phyloP scores from a whole-genome alignment of 345 rosid species.

The Acer yangbiense region DNA sequence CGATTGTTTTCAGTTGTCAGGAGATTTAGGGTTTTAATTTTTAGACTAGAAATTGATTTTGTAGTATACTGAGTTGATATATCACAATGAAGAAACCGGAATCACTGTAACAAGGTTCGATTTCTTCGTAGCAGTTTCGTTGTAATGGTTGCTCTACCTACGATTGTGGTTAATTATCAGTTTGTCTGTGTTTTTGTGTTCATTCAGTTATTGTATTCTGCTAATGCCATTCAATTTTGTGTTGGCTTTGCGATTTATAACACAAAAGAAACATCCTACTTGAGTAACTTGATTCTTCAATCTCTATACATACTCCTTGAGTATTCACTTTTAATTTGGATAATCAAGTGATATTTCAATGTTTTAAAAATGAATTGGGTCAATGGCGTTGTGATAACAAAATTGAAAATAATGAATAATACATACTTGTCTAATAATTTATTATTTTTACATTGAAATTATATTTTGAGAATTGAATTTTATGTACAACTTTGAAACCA shows the following conservation, averaged over 20 bases:
- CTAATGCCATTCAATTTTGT: background rate
- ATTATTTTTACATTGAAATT: too few relatives aligned
- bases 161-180: background rate
- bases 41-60: background rate
- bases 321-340: too few relatives aligned
- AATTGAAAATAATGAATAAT: too few relatives aligned
- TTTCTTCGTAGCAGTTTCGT: background rate
- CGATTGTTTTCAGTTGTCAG: background rate
- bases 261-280: too few relatives aligned
- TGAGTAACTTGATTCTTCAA: background rate
- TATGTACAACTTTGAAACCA: too few relatives aligned
- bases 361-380: too few relatives aligned
- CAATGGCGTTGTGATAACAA: too few relatives aligned
- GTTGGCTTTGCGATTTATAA: background rate
- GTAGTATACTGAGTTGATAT: background rate
- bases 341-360: too few relatives aligned
- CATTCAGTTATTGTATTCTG: background rate
- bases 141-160: background rate
- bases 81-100: background rate
- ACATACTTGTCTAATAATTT: too few relatives aligned
- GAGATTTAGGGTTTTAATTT: constrained; percentile 8
- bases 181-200: background rate
- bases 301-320: too few relatives aligned
- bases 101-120: background rate
- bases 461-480: too few relatives aligned